Conservation (phyloP, 2,329 filamentous ascomycete genomes). For the Diaporthe australafricana region DNA sequence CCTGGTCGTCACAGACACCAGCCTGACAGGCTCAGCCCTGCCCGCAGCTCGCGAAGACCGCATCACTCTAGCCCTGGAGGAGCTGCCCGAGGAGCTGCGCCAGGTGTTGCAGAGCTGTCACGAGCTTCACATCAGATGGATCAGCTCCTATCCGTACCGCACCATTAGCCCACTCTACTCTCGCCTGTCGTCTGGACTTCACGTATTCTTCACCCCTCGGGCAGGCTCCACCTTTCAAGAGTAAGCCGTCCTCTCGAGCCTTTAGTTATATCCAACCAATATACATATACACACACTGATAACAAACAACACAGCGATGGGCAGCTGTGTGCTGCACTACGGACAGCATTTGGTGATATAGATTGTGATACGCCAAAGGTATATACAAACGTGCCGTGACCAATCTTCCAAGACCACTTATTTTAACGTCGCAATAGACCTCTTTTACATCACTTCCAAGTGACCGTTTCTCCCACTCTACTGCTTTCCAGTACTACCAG, state of each 20-base stretch:
- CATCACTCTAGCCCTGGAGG: slow-evolving; percentile 77
- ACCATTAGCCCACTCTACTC: slow-evolving; percentile 78
- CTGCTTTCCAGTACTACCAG: slow-evolving; percentile 78
- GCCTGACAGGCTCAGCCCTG: slow-evolving; percentile 67
- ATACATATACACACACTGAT: slow-evolving; percentile 26
- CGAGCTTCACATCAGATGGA: slow-evolving; percentile 85
- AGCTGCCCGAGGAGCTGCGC: slow-evolving; percentile 77
- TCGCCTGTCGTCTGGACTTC: slow-evolving; percentile 81
- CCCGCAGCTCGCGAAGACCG: slow-evolving; percentile 82
- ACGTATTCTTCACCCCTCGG: slow-evolving; percentile 79
- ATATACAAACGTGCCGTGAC: slow-evolving; percentile 38
- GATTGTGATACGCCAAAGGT: slow-evolving; percentile 50
- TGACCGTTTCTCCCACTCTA: slow-evolving; percentile 69
- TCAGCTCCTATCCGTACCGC: slow-evolving; percentile 67
- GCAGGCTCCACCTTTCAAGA: slow-evolving; percentile 46
- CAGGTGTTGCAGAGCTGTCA: slow-evolving; percentile 72
- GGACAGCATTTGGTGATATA: slow-evolving; percentile 47
- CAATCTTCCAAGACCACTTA: background rate
- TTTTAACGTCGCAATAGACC: slow-evolving; percentile 50
- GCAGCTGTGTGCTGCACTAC: slow-evolving; percentile 47
- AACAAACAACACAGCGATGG: slow-evolving; percentile 37
- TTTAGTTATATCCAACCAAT: slow-evolving; percentile 27
- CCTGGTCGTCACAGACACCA: slow-evolving; percentile 67
- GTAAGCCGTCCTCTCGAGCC: slow-evolving; percentile 38
- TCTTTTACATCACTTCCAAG: slow-evolving; percentile 71